Conservation (phyloP, 176 grass and related monocot genomes). For the Aegilops umbellulata region DNA sequence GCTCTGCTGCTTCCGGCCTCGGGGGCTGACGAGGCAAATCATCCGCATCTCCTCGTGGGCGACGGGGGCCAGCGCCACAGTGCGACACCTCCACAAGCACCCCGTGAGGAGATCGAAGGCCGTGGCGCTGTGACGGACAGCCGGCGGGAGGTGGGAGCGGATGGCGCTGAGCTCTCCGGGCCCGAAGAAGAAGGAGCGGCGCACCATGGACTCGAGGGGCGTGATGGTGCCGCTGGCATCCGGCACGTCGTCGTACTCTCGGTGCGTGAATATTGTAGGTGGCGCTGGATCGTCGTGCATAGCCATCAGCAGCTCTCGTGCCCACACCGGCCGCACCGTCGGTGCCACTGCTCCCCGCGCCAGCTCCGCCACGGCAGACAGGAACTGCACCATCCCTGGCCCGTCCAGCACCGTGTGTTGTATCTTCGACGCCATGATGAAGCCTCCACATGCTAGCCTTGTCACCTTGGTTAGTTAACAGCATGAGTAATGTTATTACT, state of each 20-base stretch:
- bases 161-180: slow-evolving; percentile 23
- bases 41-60: slow-evolving; percentile 71
- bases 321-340: slow-evolving; percentile 54
- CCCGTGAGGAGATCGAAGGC: slow-evolving; percentile 79
- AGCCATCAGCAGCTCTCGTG: slow-evolving; percentile 40
- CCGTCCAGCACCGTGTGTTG: slow-evolving; percentile 56
- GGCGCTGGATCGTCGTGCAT: background rate
- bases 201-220: slow-evolving; percentile 28
- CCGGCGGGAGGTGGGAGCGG: slow-evolving; percentile 29
- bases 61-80: slow-evolving; percentile 41
- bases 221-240: background rate
- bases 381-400: slow-evolving; percentile 48
- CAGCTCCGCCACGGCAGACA: slow-evolving; percentile 50
- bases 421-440: slow-evolving; percentile 39
- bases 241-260: slow-evolving; percentile 65
- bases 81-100: slow-evolving; percentile 68
- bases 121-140: slow-evolving; percentile 23
- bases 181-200: slow-evolving; percentile 73
- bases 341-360: slow-evolving; percentile 43
- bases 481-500: too few relatives aligned
- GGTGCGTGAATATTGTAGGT: slow-evolving; percentile 33
- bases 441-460: slow-evolving; percentile 56
- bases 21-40: slow-evolving; percentile 53
- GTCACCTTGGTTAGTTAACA: slow-evolving; percentile 38
- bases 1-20: slow-evolving; percentile 29